Evolutionary conservation across 1,139 yeast genomes (phyloP).

Genomic region (Taphrina sp.): DNA sequence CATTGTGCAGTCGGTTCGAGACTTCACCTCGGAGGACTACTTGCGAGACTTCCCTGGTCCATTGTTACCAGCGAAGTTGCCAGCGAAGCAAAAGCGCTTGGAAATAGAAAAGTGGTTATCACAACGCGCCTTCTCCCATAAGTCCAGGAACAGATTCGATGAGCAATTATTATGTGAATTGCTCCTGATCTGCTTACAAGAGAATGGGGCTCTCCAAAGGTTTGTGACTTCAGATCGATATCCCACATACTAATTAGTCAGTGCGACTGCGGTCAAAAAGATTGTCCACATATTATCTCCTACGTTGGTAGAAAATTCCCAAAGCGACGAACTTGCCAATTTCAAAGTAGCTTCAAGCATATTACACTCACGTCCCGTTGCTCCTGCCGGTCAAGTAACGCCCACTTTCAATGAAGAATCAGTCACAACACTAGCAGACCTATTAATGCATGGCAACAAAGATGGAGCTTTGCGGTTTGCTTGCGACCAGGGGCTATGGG

Average conservation of each 20-base stretch:
- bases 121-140: too few species aligned
- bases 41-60: conserved; percentile 21
- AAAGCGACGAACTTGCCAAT: conserved; percentile 16
- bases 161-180: too few species aligned
- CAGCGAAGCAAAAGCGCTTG: conserved; percentile 15
- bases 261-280: conserved; percentile 3
- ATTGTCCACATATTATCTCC: conserved; percentile 6
- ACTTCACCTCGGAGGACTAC: neutral
- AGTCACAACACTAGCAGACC: conserved; percentile 14
- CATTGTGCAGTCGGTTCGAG: neutral
- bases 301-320: neutral
- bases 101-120: conserved; percentile 17
- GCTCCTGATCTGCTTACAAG: conserved; percentile 8
- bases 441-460: conserved; percentile 58
- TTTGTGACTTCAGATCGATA: neutral
- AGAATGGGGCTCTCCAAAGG: conserved; percentile 14
- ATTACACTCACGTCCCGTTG: too few species aligned
- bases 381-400: too few species aligned
- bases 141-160: too few species aligned
- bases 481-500: conserved; percentile 67
- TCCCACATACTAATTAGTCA: neutral
- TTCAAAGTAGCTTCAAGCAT: conserved; percentile 14
- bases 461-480: conserved; percentile 66
- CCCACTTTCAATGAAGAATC: conserved; percentile 12
- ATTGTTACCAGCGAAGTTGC: conserved; percentile 3